Evolutionary conservation across 2,329 filamentous ascomycete genomes (phyloP), one percentile per base, ranked within the genome.

Genomic region (Paecilomyces niveus): DNA sequence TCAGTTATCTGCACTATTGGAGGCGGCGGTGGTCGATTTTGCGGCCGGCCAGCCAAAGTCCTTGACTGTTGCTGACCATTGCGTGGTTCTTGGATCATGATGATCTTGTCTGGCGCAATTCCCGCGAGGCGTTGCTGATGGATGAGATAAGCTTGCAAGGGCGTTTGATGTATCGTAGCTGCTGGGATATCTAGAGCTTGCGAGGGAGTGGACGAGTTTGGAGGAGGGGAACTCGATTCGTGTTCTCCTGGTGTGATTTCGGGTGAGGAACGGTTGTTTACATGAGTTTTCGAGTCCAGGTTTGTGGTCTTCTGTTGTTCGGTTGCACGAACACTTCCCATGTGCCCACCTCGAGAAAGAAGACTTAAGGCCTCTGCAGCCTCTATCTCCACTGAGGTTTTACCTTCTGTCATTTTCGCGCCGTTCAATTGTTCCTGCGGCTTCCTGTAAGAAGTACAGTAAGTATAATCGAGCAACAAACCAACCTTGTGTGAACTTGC

Each of bases 91-190:
- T 33, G 31, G 57, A 71, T 68, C 3, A 57, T 56, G 29, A 68
- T 58, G 29, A 72, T 49, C 8, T 67, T 21, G 4, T 68, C 56
- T 3, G 59, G 62, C 1, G 62, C 55, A 26, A 73, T 64, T 3
- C 71, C 71, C 9, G 63, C 69, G 9, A 70, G 18, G 6, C 66
- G 54, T 56, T 73, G 71, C 56, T 69, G 65, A 4, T 65, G 65
- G 49, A 72, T 61, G 13, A 73, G 61, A 52, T 66, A 69, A 4
- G 58, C 60, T 32, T 71, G 67, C 9, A 72, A 53, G 10, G 58
- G 15, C 39, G 39, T 45, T 18, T 45, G 39, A 18, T 45, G n/a
- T 18, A 9, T 45, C 15, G 39, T n/a, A 8, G 39, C 39, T 45
- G 39, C 6, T 8, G 39, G 35, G 3, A 39, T 13, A 45, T 1